Base-by-base conservation (phyloP, 2,329 filamentous ascomycete species). In the Botrytis paeoniae region DNA sequence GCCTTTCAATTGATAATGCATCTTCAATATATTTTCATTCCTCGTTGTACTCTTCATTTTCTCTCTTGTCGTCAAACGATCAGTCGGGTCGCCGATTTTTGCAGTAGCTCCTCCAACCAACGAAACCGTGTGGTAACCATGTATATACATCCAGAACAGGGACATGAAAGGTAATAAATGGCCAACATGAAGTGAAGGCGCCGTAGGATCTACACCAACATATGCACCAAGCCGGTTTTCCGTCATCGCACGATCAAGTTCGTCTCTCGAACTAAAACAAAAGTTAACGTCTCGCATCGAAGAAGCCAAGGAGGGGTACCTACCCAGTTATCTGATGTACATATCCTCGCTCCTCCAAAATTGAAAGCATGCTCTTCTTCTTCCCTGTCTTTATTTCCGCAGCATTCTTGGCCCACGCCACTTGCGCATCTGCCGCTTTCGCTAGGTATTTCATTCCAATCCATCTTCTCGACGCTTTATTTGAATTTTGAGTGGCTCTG, bases 91-190 rank as follows among this genome's bases (percentile, higher is more conserved):
- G 65, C 93, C 93, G 69, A 96, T 89, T 78, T 91, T 90, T 59
- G 90, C 91, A 6, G 93, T 97, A 22, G 92, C 90, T 77, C 92
- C 91, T 64, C 92, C 92, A 73, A 94, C 81, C 72, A 96, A 84
- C 57, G 88, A 90, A 68, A 92, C 84, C 39, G 91, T 86, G 45
- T 88, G 85, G 80, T 91, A 91, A 37, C 93, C 93, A 80, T 94
- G 86, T 76, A 94, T 85, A 83, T 93, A 94, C 85, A 95, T 88
- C 91, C 93, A 95, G 83, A 94, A 94, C 37, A 95, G 84, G 25
- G 92, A 89, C 93, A 96, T 96, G 71, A 95, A 85, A 35, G 93
- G 92, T 22, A 96, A 85, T 9, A 97, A 85, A 80, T 97, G 93
- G 73, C 93, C 93, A 64, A 96, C 85, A 78, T 97, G 93, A 74